Evolutionary conservation across 352 stramenopile genomes (phyloP), one percentile per base, ranked within the genome.

Genomic region (Globisporangium iwayamae): DNA sequence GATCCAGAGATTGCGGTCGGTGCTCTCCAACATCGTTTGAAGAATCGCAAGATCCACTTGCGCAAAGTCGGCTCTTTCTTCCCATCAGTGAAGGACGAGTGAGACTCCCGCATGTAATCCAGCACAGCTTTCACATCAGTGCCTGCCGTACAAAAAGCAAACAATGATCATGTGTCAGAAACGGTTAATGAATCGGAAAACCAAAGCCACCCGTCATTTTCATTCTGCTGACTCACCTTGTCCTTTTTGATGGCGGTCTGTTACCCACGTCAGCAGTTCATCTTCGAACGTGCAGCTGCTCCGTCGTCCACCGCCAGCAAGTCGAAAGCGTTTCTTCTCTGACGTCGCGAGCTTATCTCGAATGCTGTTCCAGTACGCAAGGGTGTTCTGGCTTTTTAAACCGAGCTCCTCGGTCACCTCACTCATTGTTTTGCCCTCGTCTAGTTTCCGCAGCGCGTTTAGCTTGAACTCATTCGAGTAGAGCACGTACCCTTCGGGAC

Each of bases 401-500:
- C 77, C 78, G 18, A 93, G 72, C 55, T 91, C 80, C 53, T 81
- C 67, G 0, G 79, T 73, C 36, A 93, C 79, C 57, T 91, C 70
- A 10, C 72, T 68, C 30, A 85, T 68, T 16, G 69, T 90, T 56
- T 87, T 88, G 25, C 81, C 83, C 66, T 87, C 78, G 41, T 93
- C 83, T 38, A 93, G 52, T 66, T 78, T 76, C 57, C 77, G 82
- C 7, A 93, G 56, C 20, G 83, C 83, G 3, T 89, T 87, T 22
- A 93, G 62, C 63, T 93, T 93, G 62, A 91, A 91, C 60, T 90
- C 83, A 57, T 93, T 90, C 46, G 81, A 91, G 62, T 90, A 81
- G 8, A 88, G 68, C 56, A 84, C 79, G 65, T 91, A 89, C 4
- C 81, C 74, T n/a, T 79, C 72, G 6, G 78, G 69, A 4, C 65